These are phyloP conservation scores for Cryptococcus sp. DNA, from an alignment of 1,284 basidiomycete species.

Conservation along the genomic window DNA sequence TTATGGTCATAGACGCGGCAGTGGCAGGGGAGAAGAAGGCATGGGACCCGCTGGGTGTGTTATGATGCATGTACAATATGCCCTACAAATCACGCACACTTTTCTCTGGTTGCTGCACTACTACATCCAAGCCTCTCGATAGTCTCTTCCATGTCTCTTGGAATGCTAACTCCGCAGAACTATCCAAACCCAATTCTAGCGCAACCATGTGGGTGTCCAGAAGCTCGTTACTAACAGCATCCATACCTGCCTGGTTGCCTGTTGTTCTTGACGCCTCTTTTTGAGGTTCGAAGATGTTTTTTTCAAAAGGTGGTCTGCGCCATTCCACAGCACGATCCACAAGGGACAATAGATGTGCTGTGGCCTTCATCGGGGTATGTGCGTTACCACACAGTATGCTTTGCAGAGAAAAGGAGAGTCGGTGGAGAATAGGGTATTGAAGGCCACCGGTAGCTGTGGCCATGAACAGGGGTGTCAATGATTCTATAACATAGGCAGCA, in stretches of 20 bases:
- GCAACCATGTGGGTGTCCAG: not conserved
- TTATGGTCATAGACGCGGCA: conserved; percentile 27
- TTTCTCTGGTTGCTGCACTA: conserved; percentile 6
- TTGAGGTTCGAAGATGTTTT: conserved; percentile 1
- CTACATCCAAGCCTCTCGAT: conserved; percentile 11
- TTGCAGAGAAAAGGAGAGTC: conserved; percentile 2
- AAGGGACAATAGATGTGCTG: not conserved
- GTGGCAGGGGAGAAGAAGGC: conserved; percentile 41
- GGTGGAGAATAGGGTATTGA: conserved; percentile 15
- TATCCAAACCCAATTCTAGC: conserved; percentile 1
- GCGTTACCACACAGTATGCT: not conserved
- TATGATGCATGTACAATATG: conserved; percentile 13
- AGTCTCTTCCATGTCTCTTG: conserved; percentile 10
- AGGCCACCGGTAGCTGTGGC: conserved; percentile 15
- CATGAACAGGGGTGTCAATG: conserved; percentile 17
- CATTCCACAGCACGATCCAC: conserved; percentile 6
- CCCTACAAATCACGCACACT: conserved; percentile 12
- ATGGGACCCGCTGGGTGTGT: conserved; percentile 47
- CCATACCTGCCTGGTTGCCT: not conserved
- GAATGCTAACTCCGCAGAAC: conserved; percentile 3
- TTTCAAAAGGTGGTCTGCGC: not conserved
- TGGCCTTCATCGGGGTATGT: not conserved
- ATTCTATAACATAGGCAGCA: conserved; percentile 11
- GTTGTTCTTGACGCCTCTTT: not conserved
- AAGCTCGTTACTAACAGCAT: not conserved